Evolutionary conservation across 768 basidiomycete species (phyloP), one percentile per base, ranked within the genome.

Genomic region (Suillus plorans): DNA sequence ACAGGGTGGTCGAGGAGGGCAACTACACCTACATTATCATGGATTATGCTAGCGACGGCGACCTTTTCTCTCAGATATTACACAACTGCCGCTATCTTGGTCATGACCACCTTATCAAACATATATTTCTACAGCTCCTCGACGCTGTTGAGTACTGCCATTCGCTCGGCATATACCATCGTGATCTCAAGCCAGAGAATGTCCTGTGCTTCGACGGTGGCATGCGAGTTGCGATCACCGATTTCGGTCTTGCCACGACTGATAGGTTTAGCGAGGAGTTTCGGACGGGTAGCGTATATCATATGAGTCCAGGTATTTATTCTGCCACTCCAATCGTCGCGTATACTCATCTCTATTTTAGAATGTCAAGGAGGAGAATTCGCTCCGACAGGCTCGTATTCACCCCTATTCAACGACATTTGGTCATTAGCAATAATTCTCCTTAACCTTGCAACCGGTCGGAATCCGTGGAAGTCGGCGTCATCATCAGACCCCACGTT

Each of bases 381-480:
- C 67, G 84, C 85, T 41, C 82, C 81, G 20, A 83, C 82, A 63
- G 84, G 85, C 65, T 80, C 85, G 5, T 99, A 99, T 78, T 91
- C 91, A 9, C 94, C 96, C 10, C 84, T 87, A 69, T 86, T 86
- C 74, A 97, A 97, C 77, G 97, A 99, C 76, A 85, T 98, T 68
- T 99, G 97, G 97, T 95, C 95, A 9, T 81, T 99, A 52, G 97
- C 95, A 41, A 92, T 99, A 71, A 93, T 99, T 66, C 89, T 99
- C 44, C 88, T 99, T 73, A 99, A 99, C 77, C 87, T 99, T 53
- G 88, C 92, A 34, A 97, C 94, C 28, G 94, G 95, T 5, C 87
- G 97, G 39, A 98, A 98, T 71, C 97, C 97, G 5, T 99, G 97
- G 97, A 92, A 92, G 75, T 90, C 92, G 28, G 95, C 97, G 4